Percentiles rank a stretch among this genome's conserved stretches.
Conservation (phyloP, 108 stramenopile genomes). For the Schizochytrium sp. region DNA sequence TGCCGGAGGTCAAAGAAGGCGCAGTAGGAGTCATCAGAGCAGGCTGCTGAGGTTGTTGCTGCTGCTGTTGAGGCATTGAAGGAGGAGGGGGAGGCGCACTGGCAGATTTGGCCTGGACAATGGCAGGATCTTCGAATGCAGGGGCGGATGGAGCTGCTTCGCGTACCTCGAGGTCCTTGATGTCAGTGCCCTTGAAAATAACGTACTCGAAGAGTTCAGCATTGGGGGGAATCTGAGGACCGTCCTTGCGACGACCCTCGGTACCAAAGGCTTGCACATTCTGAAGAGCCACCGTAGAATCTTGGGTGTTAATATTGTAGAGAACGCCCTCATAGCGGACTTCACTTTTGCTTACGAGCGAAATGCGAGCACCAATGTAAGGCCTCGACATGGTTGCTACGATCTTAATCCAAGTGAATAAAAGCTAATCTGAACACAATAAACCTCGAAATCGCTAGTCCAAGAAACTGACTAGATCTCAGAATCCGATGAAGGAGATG, state of each 20-base stretch:
- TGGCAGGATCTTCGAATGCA: slow-evolving; percentile 62
- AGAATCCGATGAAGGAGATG: too few species aligned
- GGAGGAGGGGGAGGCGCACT: neutral
- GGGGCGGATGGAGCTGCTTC: slow-evolving; percentile 69
- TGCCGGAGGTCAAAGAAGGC: too few species aligned
- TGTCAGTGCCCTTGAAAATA: slow-evolving; percentile 90
- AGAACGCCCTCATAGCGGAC: slow-evolving; percentile 94
- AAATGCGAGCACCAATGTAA: slow-evolving; percentile 77
- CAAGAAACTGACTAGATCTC: too few species aligned
- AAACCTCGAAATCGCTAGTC: too few species aligned
- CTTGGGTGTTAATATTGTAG: slow-evolving; percentile 89
- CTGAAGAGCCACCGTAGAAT: slow-evolving; percentile 92
- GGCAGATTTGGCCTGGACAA: slow-evolving; percentile 49
- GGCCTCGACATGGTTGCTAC: neutral
- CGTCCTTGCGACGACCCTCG: slow-evolving; percentile 84
- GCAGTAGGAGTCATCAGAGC: neutral
- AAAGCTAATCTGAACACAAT: too few species aligned
- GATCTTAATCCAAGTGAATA: too few species aligned
- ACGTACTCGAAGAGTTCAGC: slow-evolving; percentile 86
- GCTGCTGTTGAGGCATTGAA: slow-evolving; percentile 32
- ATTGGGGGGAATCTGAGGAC: slow-evolving; percentile 83
- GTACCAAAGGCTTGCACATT: slow-evolving; percentile 91
- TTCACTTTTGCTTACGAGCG: slow-evolving; percentile 94
- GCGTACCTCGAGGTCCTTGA: slow-evolving; percentile 96
- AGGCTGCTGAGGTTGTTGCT: slow-evolving; percentile 6